A percentile compares a stretch with the other conserved stretches of the same genome.
phyloP scores from a whole-genome alignment of 169 alveolate species.

The Condylostoma magnum region DNA sequence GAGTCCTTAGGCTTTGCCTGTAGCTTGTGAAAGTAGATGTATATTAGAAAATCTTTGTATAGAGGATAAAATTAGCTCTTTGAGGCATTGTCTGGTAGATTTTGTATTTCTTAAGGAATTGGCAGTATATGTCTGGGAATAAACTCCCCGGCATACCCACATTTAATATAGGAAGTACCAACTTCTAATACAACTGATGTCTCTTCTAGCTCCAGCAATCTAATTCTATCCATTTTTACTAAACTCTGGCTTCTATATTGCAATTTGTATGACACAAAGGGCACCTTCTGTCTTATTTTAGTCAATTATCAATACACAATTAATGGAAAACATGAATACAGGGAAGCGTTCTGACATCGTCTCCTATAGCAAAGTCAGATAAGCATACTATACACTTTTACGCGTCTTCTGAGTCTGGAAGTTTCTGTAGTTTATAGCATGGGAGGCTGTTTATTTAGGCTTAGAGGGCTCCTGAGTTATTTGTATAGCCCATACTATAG shows the following conservation, averaged over 20 bases:
- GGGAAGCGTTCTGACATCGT: slow-evolving; percentile 11
- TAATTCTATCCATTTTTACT: slow-evolving; percentile 10
- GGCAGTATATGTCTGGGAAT: slow-evolving; percentile 4
- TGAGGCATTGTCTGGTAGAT: background rate
- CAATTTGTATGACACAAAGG: too few species aligned
- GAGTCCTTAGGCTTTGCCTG: slow-evolving; percentile 20
- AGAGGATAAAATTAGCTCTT: slow-evolving; percentile 1
- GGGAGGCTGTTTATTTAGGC: slow-evolving; percentile 3
- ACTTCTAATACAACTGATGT: slow-evolving; percentile 19
- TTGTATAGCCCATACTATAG: slow-evolving; percentile 9
- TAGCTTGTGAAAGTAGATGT: slow-evolving; percentile 13
- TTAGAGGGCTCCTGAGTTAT: background rate
- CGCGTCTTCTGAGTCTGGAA: slow-evolving; percentile 18
- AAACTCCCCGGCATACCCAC: slow-evolving; percentile 19
- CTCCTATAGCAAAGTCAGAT: slow-evolving; percentile 20
- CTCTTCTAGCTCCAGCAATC: slow-evolving; percentile 2
- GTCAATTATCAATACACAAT: slow-evolving; percentile 37
- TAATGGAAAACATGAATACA: slow-evolving; percentile 45
- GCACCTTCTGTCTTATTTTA: slow-evolving; percentile 14
- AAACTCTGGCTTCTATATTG: too few species aligned
- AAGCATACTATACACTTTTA: slow-evolving; percentile 36
- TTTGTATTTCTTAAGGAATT: background rate
- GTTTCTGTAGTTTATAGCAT: background rate
- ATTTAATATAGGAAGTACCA: slow-evolving; percentile 22
- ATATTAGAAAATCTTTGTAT: background rate